Conservation (phyloP, 2,329 filamentous ascomycete species). For the Nannizzia gypsea region DNA sequence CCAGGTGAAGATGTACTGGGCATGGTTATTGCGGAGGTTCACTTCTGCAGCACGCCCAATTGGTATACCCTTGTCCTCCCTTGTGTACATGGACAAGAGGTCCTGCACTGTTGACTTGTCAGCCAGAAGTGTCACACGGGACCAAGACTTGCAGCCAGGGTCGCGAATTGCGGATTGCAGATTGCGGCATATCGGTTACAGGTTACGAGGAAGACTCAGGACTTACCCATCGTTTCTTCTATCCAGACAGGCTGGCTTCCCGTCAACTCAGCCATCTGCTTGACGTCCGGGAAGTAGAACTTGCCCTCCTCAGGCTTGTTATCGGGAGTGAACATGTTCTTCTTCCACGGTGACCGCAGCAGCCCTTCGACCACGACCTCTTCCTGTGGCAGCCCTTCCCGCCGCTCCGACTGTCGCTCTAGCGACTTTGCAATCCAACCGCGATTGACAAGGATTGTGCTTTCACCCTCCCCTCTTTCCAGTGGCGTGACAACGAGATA, state of each 20-base stretch:
- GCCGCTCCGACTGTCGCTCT: conserved; percentile 50
- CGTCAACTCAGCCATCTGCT: conserved; percentile 73
- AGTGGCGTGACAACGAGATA: conserved; percentile 87
- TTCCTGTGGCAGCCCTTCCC: conserved; percentile 54
- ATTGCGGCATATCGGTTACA: too few relatives aligned
- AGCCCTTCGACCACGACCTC: conserved; percentile 73
- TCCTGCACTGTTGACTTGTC: conserved; percentile 52
- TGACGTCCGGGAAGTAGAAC: conserved; percentile 92
- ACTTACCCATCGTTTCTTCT: conserved; percentile 81
- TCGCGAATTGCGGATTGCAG: too few relatives aligned
- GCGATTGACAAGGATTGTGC: conserved; percentile 73
- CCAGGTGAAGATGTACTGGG: conserved; percentile 99
- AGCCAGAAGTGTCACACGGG: not conserved
- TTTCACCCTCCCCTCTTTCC: conserved; percentile 50
- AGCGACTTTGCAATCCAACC: conserved; percentile 83
- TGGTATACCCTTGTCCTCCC: conserved; percentile 70
- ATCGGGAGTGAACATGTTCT: conserved; percentile 92
- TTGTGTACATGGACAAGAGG: conserved; percentile 61
- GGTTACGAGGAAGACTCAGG: conserved; percentile 19
- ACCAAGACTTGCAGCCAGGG: not conserved
- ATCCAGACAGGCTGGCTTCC: conserved; percentile 87
- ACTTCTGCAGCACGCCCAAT: conserved; percentile 82
- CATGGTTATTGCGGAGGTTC: conserved; percentile 89
- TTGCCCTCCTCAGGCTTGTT: conserved; percentile 72
- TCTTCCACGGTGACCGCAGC: conserved; percentile 82